phyloP scores from a whole-genome alignment of 2,329 filamentous ascomycete genomes.

The Aspergillus pseudonomiae region DNA sequence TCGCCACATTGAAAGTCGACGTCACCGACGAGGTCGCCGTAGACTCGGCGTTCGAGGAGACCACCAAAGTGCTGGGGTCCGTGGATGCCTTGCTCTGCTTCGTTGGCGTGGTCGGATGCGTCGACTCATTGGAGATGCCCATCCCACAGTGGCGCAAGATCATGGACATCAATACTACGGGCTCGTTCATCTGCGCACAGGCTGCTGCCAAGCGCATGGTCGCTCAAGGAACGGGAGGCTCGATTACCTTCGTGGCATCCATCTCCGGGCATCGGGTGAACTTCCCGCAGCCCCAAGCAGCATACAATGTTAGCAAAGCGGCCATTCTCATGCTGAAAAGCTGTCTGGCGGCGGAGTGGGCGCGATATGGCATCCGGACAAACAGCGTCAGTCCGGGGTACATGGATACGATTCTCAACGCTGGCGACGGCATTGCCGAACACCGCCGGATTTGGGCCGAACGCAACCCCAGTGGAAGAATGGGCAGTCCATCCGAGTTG shows the following conservation, averaged over 20 bases:
- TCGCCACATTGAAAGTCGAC: slow-evolving; percentile 59
- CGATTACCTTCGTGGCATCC: slow-evolving; percentile 61
- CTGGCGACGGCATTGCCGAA: slow-evolving; percentile 60
- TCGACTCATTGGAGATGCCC: slow-evolving; percentile 62
- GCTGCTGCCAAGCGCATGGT: slow-evolving; percentile 54
- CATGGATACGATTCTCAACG: slow-evolving; percentile 76
- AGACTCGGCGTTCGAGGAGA: slow-evolving; percentile 17
- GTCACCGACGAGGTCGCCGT: slow-evolving; percentile 56
- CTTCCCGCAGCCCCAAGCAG: slow-evolving; percentile 70
- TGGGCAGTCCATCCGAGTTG: slow-evolving; percentile 66
- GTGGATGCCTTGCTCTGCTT: slow-evolving; percentile 58
- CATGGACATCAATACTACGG: slow-evolving; percentile 73
- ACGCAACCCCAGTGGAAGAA: slow-evolving; percentile 65
- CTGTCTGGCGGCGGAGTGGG: slow-evolving; percentile 74
- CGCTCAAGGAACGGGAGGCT: slow-evolving; percentile 1
- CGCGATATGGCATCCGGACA: slow-evolving; percentile 68
- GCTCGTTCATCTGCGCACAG: slow-evolving; percentile 70
- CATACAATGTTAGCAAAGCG: slow-evolving; percentile 74
- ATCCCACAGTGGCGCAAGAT: slow-evolving; percentile 63
- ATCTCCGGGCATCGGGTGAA: slow-evolving; percentile 72
- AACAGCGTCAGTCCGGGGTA: slow-evolving; percentile 75
- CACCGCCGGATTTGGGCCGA: slow-evolving; percentile 60
- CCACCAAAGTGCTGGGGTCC: not conserved
- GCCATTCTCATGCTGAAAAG: slow-evolving; percentile 65
- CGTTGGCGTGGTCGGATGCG: slow-evolving; percentile 68